Evolutionary conservation across 2,329 filamentous ascomycete genomes (phyloP).

Genomic region (Chaetomiaceae sp.): DNA sequence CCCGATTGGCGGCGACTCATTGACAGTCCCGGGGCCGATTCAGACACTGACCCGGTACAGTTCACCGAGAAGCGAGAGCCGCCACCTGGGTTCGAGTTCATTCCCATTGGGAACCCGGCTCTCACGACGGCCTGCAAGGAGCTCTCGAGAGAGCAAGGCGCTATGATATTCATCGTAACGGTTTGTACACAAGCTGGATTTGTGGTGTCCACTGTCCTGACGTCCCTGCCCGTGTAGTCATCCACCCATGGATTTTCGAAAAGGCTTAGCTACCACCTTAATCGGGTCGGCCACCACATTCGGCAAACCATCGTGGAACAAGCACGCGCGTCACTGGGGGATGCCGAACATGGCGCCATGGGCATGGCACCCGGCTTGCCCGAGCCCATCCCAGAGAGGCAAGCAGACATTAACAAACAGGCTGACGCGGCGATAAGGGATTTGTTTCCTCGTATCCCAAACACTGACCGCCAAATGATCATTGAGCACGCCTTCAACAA

Average conservation of each 20-base stretch:
- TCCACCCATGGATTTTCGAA: conserved; percentile 31
- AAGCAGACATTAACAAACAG: conserved; percentile 55
- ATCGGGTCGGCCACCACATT: conserved; percentile 56
- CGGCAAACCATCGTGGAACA: conserved; percentile 53
- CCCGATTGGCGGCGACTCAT: background rate
- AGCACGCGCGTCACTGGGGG: conserved; percentile 34
- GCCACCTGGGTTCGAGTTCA: conserved; percentile 56
- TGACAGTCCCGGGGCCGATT: background rate
- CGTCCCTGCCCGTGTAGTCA: conserved; percentile 26
- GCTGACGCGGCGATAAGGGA: conserved; percentile 57
- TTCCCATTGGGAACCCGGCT: conserved; percentile 56
- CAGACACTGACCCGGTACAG: conserved; percentile 34
- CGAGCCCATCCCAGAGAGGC: conserved; percentile 54
- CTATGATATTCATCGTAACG: conserved; percentile 62
- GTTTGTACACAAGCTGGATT: conserved; percentile 36
- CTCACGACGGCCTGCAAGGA: conserved; percentile 59
- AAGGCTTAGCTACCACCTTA: conserved; percentile 46
- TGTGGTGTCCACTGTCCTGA: conserved; percentile 13
- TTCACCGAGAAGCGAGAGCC: conserved; percentile 46
- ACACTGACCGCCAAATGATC: conserved; percentile 57
- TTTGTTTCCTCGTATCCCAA: conserved; percentile 58
- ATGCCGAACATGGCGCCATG: conserved; percentile 22
- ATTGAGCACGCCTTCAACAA: conserved; percentile 58
- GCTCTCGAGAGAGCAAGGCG: conserved; percentile 53
- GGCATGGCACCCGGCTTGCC: conserved; percentile 32